phyloP scores from a whole-genome alignment of 331 rosid genomes.

The Rosa hybrid region DNA sequence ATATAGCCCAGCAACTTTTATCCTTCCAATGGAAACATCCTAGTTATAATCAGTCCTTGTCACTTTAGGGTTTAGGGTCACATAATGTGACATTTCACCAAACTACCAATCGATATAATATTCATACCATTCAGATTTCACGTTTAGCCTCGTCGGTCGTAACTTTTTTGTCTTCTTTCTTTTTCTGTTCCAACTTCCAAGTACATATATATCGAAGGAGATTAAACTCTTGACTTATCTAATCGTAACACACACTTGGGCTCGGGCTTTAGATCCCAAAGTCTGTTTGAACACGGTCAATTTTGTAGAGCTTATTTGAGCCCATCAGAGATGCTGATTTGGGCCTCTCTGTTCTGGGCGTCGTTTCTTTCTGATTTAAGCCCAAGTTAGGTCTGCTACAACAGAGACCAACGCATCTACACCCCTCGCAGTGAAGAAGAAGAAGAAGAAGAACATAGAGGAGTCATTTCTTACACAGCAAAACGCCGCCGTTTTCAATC shows the following conservation, averaged over 20 bases:
- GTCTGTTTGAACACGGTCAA: too few species aligned
- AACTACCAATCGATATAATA: background rate
- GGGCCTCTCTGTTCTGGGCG: background rate
- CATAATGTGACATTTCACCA: background rate
- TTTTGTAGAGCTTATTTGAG: background rate
- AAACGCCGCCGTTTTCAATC: conserved; percentile 16
- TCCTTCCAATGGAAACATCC: background rate
- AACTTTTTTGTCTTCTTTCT: too few species aligned
- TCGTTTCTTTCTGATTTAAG: background rate
- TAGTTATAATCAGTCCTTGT: background rate
- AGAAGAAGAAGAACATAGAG: background rate
- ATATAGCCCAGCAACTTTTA: background rate
- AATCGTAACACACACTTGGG: too few species aligned
- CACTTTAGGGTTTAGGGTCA: background rate
- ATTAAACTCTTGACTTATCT: too few species aligned
- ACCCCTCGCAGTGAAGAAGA: background rate
- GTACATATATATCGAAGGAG: too few species aligned
- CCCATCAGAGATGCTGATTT: background rate
- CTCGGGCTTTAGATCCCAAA: too few species aligned
- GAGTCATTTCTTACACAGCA: background rate
- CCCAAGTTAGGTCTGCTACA: background rate
- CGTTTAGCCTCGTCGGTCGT: background rate
- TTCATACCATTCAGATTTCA: background rate
- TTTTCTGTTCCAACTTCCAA: too few species aligned
- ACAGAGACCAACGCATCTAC: background rate